These are phyloP conservation scores for Melampsora americana DNA, from an alignment of 1,284 basidiomycete genomes.

Conservation along the genomic window DNA sequence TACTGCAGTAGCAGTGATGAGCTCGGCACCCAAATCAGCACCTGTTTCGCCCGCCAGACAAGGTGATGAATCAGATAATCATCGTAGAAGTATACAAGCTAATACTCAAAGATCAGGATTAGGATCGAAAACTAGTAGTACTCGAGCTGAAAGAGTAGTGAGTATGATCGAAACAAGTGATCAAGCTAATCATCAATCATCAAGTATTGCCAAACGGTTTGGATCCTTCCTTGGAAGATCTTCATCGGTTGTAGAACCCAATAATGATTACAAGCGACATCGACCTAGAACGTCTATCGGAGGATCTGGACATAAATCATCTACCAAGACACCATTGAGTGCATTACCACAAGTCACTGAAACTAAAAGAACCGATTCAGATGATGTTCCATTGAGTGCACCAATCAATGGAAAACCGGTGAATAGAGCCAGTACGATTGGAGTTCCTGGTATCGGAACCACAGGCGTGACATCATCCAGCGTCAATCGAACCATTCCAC, in stretches of 20 bases:
- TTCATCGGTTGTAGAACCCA: conserved; percentile 47
- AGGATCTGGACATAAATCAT: conserved; percentile 62
- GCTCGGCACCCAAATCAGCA: conserved; percentile 10
- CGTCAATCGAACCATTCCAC: not conserved
- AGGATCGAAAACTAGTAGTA: conserved; percentile 50
- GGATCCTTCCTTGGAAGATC: conserved; percentile 52
- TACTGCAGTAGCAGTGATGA: conserved; percentile 27
- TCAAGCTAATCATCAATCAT: conserved; percentile 41
- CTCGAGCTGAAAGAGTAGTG: conserved; percentile 61
- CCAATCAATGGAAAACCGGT: conserved; percentile 1
- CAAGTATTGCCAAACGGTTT: conserved; percentile 51
- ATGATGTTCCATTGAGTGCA: conserved; percentile 32
- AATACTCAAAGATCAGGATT: conserved; percentile 1
- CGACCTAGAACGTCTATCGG: conserved; percentile 58
- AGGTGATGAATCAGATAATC: not conserved
- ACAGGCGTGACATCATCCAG: not conserved
- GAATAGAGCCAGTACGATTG: not conserved
- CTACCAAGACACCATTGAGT: conserved; percentile 46
- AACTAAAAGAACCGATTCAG: not conserved
- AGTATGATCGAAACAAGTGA: conserved; percentile 49
- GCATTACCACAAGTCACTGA: conserved; percentile 50
- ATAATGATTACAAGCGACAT: conserved; percentile 48
- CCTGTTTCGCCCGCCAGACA: conserved; percentile 10
- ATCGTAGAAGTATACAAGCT: not conserved
- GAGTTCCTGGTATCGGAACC: not conserved